Evolutionary conservation across 176 grass and related monocot genomes (phyloP).

Genomic region (Oryza punctata): DNA sequence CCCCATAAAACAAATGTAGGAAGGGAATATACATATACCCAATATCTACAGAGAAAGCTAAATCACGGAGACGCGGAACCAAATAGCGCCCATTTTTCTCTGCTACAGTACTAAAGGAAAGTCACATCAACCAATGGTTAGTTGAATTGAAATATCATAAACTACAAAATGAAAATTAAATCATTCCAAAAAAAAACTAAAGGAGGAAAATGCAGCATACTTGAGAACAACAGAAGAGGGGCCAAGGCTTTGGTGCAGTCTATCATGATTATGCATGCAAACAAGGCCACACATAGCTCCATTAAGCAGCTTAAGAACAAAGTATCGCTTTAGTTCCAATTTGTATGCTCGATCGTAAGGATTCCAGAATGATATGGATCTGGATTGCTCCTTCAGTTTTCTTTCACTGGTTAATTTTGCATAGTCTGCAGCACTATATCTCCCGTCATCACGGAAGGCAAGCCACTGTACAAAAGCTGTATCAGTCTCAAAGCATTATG

Average conservation of each 20-base stretch:
- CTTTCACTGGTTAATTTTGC: conserved; percentile 66
- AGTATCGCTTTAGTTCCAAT: conserved; percentile 72
- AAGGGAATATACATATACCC: conserved; percentile 47
- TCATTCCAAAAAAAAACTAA: conserved; percentile 24
- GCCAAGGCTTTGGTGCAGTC: conserved; percentile 92
- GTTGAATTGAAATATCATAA: conserved; percentile 17
- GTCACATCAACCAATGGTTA: conserved; percentile 19
- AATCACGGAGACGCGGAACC: conserved; percentile 70
- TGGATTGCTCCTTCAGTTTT: conserved; percentile 47
- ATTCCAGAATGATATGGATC: conserved; percentile 53
- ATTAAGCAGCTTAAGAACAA: conserved; percentile 86
- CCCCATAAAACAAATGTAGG: conserved; percentile 9
- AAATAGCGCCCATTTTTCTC: conserved; percentile 75
- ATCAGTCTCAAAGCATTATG: conserved; percentile 20
- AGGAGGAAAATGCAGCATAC: conserved; percentile 42
- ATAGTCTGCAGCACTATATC: conserved; percentile 89
- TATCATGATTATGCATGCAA: conserved; percentile 81
- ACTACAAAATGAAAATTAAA: conserved; percentile 25
- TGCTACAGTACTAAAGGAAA: conserved; percentile 57
- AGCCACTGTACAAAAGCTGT: conserved; percentile 65
- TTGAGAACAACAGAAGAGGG: conserved; percentile 89
- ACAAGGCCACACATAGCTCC: conserved; percentile 81
- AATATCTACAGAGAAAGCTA: conserved; percentile 95
- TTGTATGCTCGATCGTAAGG: conserved; percentile 62
- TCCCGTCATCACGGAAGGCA: conserved; percentile 78